Percentiles rank a stretch among this genome's conserved stretches.
phyloP scores from a whole-genome alignment of 441 rosid genomes.

The Populus trichocarpa region DNA sequence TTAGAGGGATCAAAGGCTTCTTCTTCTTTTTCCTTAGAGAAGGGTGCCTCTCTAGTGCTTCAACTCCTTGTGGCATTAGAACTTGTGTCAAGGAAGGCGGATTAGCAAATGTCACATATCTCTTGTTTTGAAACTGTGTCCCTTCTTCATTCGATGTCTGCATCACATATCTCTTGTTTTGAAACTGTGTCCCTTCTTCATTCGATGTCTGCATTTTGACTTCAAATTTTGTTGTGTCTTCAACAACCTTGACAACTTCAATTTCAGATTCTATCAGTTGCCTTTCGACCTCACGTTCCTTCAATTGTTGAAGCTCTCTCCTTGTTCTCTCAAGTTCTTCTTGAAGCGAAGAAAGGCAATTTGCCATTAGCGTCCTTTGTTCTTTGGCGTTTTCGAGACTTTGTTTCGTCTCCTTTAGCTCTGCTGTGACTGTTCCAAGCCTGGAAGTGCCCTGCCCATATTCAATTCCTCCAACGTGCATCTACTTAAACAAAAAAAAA shows the following conservation, averaged over 20 bases:
- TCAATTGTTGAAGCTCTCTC: constrained; percentile 57
- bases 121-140: constrained; percentile 54
- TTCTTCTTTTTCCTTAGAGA: constrained; percentile 69
- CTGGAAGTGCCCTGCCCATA: constrained; percentile 22
- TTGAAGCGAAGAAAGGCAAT: constrained; percentile 51
- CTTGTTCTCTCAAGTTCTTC: constrained; percentile 80
- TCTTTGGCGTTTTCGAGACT: constrained; percentile 50
- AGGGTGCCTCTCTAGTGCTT: constrained; percentile 65
- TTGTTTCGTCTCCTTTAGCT: constrained; percentile 61
- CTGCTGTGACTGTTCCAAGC: constrained; percentile 36
- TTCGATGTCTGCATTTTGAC: constrained; percentile 11
- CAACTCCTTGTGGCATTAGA: constrained; percentile 34
- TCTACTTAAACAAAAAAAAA: constrained; percentile 15
- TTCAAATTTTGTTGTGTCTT: constrained; percentile 32
- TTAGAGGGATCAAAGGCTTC: constrained; percentile 72
- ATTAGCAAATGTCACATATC: constrained; percentile 31
- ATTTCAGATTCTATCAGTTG: constrained; percentile 31
- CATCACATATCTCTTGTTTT: constrained; percentile 44
- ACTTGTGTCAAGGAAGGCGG: constrained; percentile 33
- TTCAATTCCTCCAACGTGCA: constrained; percentile 28
- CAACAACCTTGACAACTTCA: constrained; percentile 39
- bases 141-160: constrained; percentile 5
- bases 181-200: constrained; percentile 37
- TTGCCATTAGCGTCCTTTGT: constrained; percentile 59
- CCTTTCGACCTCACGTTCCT: constrained; percentile 28